Evolutionary conservation across 345 rosid species (phyloP), one percentile per base, ranked within the genome.

Genomic region (Eucalyptus cloeziana): DNA sequence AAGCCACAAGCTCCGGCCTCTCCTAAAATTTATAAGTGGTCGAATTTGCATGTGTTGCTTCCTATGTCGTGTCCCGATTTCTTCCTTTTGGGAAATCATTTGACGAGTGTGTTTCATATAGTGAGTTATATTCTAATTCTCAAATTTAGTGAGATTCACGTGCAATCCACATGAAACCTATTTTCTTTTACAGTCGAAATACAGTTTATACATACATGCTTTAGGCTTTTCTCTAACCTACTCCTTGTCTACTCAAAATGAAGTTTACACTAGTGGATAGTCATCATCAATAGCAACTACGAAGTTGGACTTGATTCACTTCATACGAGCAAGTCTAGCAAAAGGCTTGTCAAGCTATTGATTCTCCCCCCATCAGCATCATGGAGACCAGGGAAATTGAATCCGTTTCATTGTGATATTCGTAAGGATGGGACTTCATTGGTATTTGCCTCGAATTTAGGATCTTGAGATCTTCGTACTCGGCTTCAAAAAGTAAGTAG

Each of bases 111-210:
- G 47, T 40, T 21, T 12, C 12, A 22, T 10, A 8, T 3, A 21
- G 8, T 11, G 27, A 76, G 15, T 6, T 40, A 13, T 37, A 76
- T 10, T 76, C 47, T 3, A 1, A 76, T 40, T 44, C 9, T 40
- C 47, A 76, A 1, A 37, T 37, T 1, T 76, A 5, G 5, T 21
- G 47, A 76, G 5, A 40, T 76, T 44, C 83, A 76, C 2, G 8
- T 37, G 22, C 1, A 8, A 37, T 12, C 47, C 47, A 37, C 9
- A 40, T 5, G 3, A 76, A 7, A 21, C 5, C 5, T 76, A 6
- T 25, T 3, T 0, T 21, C 2, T 10, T 44, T 21, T 37, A 21
- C 0, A 4, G 16, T 76, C 8, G 2, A 76, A 21, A 40, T 76
- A 71, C 8, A 40, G 5, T 40, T 11, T 21, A 21, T 10, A 40